phyloP scores from a whole-genome alignment of 768 basidiomycete genomes.

The Kockovaella imperatae region DNA sequence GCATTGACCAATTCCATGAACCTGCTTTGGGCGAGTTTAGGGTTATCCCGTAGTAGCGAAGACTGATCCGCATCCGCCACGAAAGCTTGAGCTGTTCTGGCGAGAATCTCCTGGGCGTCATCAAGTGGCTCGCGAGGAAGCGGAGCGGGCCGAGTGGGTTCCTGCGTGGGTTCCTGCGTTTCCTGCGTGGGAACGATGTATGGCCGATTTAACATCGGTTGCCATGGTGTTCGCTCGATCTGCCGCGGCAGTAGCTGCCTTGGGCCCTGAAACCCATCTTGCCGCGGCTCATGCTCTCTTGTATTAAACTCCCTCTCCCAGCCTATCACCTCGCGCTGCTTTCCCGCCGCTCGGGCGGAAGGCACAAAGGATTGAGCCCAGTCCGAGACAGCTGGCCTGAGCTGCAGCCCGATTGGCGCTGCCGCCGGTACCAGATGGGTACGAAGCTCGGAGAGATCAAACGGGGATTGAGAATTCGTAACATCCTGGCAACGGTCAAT shows the following conservation, averaged over 20 bases:
- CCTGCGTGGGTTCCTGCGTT: background rate
- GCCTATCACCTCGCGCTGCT: too few relatives aligned
- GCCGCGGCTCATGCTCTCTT: background rate
- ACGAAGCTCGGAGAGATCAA: constrained; percentile 29
- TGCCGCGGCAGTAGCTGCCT: background rate
- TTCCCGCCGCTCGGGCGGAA: background rate
- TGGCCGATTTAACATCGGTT: background rate
- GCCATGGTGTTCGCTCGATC: background rate
- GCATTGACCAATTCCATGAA: constrained; percentile 22
- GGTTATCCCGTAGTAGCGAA: constrained; percentile 10
- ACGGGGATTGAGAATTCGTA: constrained; percentile 9
- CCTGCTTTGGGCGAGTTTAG: constrained; percentile 26
- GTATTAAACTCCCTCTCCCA: background rate
- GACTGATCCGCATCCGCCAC: constrained; percentile 6
- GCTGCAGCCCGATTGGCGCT: background rate
- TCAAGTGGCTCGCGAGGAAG: constrained; percentile 2
- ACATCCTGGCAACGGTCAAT: background rate
- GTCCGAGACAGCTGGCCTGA: background rate
- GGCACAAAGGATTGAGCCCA: constrained; percentile 13
- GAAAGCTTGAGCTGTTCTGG: constrained; percentile 18
- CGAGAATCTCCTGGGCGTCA: constrained; percentile 20
- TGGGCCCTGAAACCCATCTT: background rate
- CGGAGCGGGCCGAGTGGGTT: background rate
- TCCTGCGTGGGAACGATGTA: background rate
- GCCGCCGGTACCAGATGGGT: constrained; percentile 20